These are phyloP conservation scores for Sindora glabra DNA, from an alignment of 306 rosid species.

Conservation along the genomic window DNA sequence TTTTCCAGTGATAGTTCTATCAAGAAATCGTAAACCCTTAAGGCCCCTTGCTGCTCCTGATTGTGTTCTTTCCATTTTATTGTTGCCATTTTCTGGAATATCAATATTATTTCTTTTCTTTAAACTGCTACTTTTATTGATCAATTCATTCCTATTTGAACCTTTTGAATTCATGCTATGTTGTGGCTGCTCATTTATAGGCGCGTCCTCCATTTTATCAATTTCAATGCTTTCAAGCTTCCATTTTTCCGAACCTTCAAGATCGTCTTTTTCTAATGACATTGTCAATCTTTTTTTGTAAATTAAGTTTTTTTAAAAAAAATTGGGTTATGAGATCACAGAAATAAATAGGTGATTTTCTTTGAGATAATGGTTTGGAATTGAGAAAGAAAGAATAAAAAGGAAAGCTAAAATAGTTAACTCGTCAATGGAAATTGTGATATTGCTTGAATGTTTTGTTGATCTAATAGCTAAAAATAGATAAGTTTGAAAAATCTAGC, in stretches of 20 bases:
- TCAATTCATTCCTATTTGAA: conserved; percentile 8
- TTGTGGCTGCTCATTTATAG: not conserved
- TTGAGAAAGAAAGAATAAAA: no score
- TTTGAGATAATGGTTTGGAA: no score
- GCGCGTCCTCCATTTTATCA: conserved; percentile 36
- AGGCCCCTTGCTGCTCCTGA: conserved; percentile 64
- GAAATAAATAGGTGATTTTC: no score
- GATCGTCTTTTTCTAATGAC: conserved; percentile 21
- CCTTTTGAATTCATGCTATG: not conserved
- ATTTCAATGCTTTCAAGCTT: conserved; percentile 50
- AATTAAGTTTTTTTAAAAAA: no score
- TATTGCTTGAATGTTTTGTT: no score
- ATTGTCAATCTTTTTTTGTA: no score
- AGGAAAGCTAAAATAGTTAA: no score
- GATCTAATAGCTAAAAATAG: no score
- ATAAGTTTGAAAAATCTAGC: no score
- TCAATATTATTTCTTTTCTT: conserved; percentile 32
- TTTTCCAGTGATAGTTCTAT: conserved; percentile 55
- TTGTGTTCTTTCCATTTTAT: conserved; percentile 21
- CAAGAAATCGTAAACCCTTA: conserved; percentile 67
- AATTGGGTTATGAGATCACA: no score
- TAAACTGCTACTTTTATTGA: not conserved
- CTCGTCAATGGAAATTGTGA: no score
- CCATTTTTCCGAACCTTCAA: conserved; percentile 34
- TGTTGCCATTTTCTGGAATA: not conserved